phyloP scores from a whole-genome alignment of 73 alveolate species.

The Stentor roeselii region DNA sequence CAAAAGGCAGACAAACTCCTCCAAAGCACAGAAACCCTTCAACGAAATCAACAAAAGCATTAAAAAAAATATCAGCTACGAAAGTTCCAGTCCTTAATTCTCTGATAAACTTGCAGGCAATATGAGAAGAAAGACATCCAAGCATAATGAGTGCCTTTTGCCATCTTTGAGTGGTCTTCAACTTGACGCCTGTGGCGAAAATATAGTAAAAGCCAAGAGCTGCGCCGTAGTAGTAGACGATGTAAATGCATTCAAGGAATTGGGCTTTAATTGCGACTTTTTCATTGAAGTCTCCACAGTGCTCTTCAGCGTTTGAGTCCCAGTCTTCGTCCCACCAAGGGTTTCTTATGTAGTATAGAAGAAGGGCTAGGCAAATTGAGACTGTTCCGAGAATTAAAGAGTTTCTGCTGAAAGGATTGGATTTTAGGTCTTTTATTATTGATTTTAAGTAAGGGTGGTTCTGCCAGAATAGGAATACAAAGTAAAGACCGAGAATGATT shows the following conservation, averaged over 20 bases:
- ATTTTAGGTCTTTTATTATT: too few species aligned
- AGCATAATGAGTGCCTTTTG: background rate
- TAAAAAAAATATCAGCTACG: background rate
- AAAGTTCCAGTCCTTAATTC: background rate
- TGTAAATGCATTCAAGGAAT: background rate
- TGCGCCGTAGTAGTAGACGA: background rate
- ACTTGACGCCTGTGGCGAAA: background rate
- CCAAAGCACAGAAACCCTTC: background rate
- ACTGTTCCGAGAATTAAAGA: background rate
- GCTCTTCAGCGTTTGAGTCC: background rate
- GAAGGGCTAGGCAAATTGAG: too few species aligned
- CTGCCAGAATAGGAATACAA: background rate
- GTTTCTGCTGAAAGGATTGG: background rate
- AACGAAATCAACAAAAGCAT: background rate
- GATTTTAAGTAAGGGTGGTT: too few species aligned
- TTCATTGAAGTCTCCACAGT: background rate
- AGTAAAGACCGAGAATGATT: background rate
- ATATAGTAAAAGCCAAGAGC: background rate
- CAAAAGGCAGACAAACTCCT: background rate
- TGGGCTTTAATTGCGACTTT: too few species aligned
- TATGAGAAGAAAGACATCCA: background rate
- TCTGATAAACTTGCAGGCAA: background rate
- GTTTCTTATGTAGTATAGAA: background rate
- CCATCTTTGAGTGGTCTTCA: background rate
- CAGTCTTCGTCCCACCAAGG: background rate